phyloP scores from a whole-genome alignment of 306 rosid genomes.

The Hippophae tibetana region DNA sequence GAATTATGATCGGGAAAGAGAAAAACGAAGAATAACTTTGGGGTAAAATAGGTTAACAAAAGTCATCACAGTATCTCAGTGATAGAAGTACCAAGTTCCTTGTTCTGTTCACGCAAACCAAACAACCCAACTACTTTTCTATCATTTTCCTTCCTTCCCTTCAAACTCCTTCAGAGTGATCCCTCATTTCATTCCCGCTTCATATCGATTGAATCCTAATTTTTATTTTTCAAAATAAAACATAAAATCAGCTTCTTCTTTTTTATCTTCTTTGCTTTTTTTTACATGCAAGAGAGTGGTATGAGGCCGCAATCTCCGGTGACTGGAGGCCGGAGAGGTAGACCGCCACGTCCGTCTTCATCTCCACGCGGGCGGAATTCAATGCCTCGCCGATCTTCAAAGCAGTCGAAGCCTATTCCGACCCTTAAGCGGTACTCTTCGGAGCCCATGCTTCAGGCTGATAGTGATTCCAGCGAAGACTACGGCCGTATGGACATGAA shows the following conservation, averaged over 20 bases:
- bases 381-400: constrained; percentile 18
- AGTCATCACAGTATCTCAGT: too few species aligned
- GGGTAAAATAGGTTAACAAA: too few species aligned
- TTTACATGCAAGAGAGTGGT: constrained; percentile 36
- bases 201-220: too few species aligned
- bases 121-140: too few species aligned
- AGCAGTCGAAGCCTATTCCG: constrained; percentile 27
- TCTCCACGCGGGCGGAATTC: constrained; percentile 22
- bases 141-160: too few species aligned
- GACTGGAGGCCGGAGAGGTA: constrained; percentile 19
- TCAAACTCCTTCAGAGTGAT: too few species aligned
- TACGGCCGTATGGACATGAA: constrained; percentile 2
- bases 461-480: constrained; percentile 9
- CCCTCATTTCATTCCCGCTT: too few species aligned
- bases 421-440: constrained; percentile 50
- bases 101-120: too few species aligned
- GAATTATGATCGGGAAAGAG: too few species aligned
- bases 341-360: constrained; percentile 39
- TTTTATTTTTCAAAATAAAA: too few species aligned
- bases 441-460: constrained; percentile 36
- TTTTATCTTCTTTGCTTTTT: background rate
- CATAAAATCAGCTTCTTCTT: background rate
- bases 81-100: too few species aligned
- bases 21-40: too few species aligned
- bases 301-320: constrained; percentile 22